phyloP scores from a whole-genome alignment of 176 grass and related monocot genomes.

The Aegilops bicornis region DNA sequence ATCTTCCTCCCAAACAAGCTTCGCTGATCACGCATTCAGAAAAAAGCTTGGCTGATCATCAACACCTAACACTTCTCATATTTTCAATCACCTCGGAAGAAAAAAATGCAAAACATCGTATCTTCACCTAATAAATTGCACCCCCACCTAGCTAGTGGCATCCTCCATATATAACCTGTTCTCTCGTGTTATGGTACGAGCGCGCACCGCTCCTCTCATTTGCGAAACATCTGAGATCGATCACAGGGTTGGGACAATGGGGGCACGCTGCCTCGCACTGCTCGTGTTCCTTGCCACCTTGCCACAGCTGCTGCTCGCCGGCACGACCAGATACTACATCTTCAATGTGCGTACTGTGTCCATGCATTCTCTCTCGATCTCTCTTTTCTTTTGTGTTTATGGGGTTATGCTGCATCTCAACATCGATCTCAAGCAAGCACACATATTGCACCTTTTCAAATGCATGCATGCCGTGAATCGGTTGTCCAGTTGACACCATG shows the following conservation, averaged over 20 bases:
- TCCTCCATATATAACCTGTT: constrained; percentile 25
- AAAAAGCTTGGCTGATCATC: not conserved
- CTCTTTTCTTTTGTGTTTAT: too few species aligned
- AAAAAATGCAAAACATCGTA: constrained; percentile 24
- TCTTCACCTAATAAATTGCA: constrained; percentile 56
- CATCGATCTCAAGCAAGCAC: not conserved
- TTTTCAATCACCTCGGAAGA: not conserved
- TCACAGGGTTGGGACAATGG: constrained; percentile 18
- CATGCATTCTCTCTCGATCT: not conserved
- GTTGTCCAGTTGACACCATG: not conserved
- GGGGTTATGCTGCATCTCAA: not conserved
- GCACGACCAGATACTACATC: constrained; percentile 55
- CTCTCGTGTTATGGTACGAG: not conserved
- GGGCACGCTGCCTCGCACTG: not conserved
- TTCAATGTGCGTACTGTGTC: constrained; percentile 42
- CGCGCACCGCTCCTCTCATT: not conserved
- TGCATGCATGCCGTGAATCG: not conserved
- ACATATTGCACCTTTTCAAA: not conserved
- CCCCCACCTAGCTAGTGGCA: not conserved
- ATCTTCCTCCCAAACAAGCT: not conserved
- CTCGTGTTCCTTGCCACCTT: constrained; percentile 26
- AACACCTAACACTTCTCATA: constrained; percentile 12
- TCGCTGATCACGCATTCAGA: not conserved
- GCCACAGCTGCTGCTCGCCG: constrained; percentile 21
- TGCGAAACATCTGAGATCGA: not conserved